These are phyloP conservation scores for Aspergillus carbonarius DNA, from an alignment of 2,329 filamentous ascomycete species.

Conservation along the genomic window DNA sequence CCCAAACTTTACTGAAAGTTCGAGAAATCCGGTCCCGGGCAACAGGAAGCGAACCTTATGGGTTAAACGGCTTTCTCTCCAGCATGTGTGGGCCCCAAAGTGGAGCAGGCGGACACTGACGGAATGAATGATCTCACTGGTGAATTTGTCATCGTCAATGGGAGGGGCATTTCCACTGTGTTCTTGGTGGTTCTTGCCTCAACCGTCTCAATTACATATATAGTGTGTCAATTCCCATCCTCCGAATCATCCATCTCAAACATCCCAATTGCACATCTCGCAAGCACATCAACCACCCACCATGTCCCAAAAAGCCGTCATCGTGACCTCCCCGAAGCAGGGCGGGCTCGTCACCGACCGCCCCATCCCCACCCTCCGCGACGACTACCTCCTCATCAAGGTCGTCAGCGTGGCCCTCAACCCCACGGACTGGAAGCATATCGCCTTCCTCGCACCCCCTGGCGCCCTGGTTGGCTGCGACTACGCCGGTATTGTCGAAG, in stretches of 20 bases:
- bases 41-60: background rate
- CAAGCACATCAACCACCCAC: background rate
- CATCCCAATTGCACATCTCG: background rate
- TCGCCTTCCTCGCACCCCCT: conserved; percentile 33
- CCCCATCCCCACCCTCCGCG: conserved; percentile 44
- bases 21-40: background rate
- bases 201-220: background rate
- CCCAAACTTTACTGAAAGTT: background rate
- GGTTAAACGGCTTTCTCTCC: too few species aligned
- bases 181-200: background rate
- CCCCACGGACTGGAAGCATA: conserved; percentile 58
- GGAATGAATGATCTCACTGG: background rate
- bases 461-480: conserved; percentile 52
- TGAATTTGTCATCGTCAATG: conserved; percentile 1
- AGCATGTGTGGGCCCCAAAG: background rate
- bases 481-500: conserved; percentile 55
- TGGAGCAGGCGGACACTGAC: background rate
- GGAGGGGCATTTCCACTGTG: background rate
- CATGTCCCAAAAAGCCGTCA: conserved; percentile 34
- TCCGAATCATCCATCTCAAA: too few species aligned
- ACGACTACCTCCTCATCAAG: conserved; percentile 56
- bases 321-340: conserved; percentile 29
- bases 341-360: conserved; percentile 27
- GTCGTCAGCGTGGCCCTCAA: conserved; percentile 54
- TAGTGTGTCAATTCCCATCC: background rate